Evolutionary conservation across 176 grass and related monocot species (phyloP).

Genomic region (Raddia guianensis): DNA sequence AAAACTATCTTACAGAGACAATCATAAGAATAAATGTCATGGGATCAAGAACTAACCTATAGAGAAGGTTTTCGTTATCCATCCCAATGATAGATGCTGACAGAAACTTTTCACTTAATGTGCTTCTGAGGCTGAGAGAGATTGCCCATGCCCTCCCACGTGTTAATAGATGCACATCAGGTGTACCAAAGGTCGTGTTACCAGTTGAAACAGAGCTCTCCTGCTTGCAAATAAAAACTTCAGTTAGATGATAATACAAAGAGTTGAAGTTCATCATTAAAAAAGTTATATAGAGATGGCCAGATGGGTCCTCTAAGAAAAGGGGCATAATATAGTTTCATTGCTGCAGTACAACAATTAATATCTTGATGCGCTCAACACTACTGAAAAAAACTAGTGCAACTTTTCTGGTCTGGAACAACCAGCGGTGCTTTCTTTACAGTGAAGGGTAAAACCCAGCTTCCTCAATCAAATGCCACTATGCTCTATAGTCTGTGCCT

Average conservation of each 20-base stretch:
- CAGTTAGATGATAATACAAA: neutral
- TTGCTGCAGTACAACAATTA: constrained; percentile 6
- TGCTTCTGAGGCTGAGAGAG: constrained; percentile 61
- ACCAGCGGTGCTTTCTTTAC: neutral
- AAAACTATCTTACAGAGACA: constrained; percentile 41
- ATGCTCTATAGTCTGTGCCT: constrained; percentile 1
- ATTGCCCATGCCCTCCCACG: constrained; percentile 74
- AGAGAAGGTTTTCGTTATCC: constrained; percentile 65
- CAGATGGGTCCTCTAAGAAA: constrained; percentile 13
- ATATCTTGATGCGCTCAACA: neutral
- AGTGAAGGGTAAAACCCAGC: neutral
- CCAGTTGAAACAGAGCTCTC: constrained; percentile 46
- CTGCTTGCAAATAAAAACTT: constrained; percentile 48
- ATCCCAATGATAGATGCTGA: constrained; percentile 61
- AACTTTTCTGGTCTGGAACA: neutral
- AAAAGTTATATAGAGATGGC: neutral
- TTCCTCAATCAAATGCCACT: neutral
- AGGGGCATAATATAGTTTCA: constrained; percentile 2
- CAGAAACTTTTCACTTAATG: constrained; percentile 64
- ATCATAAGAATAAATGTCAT: constrained; percentile 21
- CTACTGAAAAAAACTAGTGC: neutral
- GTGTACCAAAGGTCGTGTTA: constrained; percentile 32
- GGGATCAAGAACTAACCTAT: constrained; percentile 58
- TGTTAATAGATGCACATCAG: constrained; percentile 67
- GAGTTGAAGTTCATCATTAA: constrained; percentile 23